phyloP scores from a whole-genome alignment of 352 stramenopile genomes.

The Globisporangium canariense region DNA sequence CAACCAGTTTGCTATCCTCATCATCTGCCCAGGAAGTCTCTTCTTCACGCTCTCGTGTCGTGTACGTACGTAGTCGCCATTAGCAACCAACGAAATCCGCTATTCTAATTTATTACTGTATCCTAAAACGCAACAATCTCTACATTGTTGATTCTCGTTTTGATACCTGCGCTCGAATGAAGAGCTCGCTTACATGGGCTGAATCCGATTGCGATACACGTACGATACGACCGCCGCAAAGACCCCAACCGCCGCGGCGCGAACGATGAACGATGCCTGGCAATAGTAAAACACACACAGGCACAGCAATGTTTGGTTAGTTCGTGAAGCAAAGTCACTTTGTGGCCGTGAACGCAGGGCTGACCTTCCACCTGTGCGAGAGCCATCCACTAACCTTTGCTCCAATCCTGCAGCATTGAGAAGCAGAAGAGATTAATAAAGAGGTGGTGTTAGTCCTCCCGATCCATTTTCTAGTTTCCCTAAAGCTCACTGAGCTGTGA shows the following conservation, averaged over 20 bases:
- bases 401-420: not conserved
- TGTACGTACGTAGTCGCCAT: not conserved
- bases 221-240: slow-evolving; percentile 12
- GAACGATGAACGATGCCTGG: slow-evolving; percentile 15
- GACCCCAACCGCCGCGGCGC: slow-evolving; percentile 14
- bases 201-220: slow-evolving; percentile 17
- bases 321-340: not conserved
- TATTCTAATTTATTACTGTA: slow-evolving; percentile 13
- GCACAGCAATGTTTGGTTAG: not conserved
- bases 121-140: not conserved
- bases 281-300: not conserved
- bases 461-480: slow-evolving; percentile 26
- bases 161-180: not conserved
- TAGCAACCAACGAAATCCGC: not conserved
- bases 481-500: slow-evolving; percentile 93
- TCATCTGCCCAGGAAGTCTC: too few species aligned
- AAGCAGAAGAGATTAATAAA: too few species aligned
- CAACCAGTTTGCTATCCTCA: too few species aligned
- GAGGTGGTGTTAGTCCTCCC: not conserved
- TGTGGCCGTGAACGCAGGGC: not conserved
- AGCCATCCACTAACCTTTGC: slow-evolving; percentile 1
- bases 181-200: slow-evolving; percentile 16
- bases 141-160: not conserved
- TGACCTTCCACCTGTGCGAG: not conserved
- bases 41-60: too few species aligned